phyloP scores from a whole-genome alignment of 352 stramenopile genomes.

The Pythium coloratum region DNA sequence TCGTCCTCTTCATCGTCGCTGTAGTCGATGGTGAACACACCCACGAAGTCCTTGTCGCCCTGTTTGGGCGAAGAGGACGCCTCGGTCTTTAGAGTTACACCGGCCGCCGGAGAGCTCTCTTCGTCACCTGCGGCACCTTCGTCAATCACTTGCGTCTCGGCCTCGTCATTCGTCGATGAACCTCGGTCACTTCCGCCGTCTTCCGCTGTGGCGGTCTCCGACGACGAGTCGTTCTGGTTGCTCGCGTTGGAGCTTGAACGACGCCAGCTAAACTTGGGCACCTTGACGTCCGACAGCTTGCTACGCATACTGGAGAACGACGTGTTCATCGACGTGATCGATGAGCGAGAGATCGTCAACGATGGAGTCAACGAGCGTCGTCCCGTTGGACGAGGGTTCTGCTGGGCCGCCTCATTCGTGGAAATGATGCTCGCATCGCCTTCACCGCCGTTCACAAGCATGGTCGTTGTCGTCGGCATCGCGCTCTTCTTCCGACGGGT shows the following conservation, averaged over 20 bases:
- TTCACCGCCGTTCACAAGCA: conserved; percentile 72
- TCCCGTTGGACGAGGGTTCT: conserved; percentile 16
- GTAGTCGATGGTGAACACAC: conserved; percentile 82
- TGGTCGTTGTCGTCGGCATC: conserved; percentile 69
- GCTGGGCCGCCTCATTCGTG: conserved; percentile 40
- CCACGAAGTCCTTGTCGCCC: conserved; percentile 56
- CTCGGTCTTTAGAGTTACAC: conserved; percentile 8
- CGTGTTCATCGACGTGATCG: conserved; percentile 25
- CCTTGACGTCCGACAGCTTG: conserved; percentile 60
- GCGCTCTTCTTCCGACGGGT: conserved; percentile 57
- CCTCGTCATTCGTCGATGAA: conserved; percentile 49
- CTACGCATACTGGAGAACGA: conserved; percentile 29
- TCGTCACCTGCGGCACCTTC: conserved; percentile 19
- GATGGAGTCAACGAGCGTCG: conserved; percentile 51
- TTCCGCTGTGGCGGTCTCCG: conserved; percentile 59
- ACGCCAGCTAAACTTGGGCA: conserved; percentile 64
- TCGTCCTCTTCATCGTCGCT: conserved; percentile 69
- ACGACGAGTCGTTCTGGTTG: conserved; percentile 65
- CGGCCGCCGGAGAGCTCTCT: conserved; percentile 34
- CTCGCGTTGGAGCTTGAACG: conserved; percentile 37
- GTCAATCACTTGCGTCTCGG: conserved; percentile 17
- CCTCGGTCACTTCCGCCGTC: conserved; percentile 64
- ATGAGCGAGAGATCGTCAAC: conserved; percentile 51
- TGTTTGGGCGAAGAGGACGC: conserved; percentile 12
- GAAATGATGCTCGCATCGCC: conserved; percentile 72